phyloP scores from a whole-genome alignment of 2,329 filamentous ascomycete genomes.

The Magnaporthales sp. region DNA sequence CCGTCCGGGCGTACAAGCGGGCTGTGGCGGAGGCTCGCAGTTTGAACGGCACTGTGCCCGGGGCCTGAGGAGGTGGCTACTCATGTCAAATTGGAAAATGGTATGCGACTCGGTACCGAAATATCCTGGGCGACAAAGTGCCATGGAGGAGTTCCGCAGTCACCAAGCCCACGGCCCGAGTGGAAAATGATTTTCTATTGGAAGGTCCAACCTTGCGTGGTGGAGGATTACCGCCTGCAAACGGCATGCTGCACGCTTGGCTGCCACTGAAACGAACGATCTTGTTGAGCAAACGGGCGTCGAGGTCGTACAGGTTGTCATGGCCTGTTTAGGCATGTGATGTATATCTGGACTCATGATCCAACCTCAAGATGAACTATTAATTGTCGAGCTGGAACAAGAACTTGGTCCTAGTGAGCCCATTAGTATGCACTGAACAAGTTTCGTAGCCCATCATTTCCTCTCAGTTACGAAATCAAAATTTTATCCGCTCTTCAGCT shows the following conservation, averaged over 20 bases:
- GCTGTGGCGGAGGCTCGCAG: not conserved
- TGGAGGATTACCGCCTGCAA: too few relatives aligned
- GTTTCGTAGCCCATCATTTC: not conserved
- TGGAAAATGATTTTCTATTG: not conserved
- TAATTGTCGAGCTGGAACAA: not conserved
- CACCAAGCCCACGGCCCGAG: not conserved
- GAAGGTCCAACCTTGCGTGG: too few relatives aligned
- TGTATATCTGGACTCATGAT: not conserved
- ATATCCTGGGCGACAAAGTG: not conserved
- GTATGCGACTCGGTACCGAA: not conserved
- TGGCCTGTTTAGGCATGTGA: not conserved
- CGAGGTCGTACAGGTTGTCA: not conserved
- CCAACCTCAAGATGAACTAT: not conserved
- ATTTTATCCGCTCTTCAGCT: not conserved
- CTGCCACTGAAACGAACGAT: too few relatives aligned
- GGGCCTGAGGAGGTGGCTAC: not conserved
- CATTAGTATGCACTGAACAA: not conserved
- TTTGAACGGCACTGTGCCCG: not conserved
- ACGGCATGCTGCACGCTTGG: too few relatives aligned
- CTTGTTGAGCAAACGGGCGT: too few relatives aligned
- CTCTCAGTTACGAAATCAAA: too few relatives aligned
- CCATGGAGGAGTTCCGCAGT: too few relatives aligned
- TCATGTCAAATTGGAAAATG: not conserved
- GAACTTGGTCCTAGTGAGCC: not conserved
- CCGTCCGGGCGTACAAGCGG: not conserved